Conservation (phyloP, 2,329 filamentous ascomycete species). For the Raffaelea albimanens region DNA sequence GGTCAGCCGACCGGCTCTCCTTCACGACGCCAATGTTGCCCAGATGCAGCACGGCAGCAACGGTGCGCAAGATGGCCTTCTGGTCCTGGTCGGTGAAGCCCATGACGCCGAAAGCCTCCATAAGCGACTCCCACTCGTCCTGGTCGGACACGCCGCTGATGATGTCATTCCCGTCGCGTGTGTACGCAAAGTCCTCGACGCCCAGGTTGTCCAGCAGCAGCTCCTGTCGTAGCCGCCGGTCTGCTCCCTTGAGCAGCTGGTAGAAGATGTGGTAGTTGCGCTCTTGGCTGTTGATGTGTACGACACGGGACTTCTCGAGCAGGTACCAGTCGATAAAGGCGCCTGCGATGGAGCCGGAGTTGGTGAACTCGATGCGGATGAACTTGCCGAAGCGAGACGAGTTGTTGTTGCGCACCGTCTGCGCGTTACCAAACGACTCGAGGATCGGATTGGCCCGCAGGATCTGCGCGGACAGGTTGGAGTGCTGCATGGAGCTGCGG, state of each 20-base stretch:
- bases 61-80: conserved; percentile 68
- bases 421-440: conserved; percentile 95
- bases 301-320: conserved; percentile 94
- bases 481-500: conserved; percentile 48
- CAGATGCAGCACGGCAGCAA: conserved; percentile 85
- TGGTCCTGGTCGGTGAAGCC: conserved; percentile 84
- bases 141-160: conserved; percentile 84
- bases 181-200: conserved; percentile 86
- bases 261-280: conserved; percentile 98
- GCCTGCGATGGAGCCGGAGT: conserved; percentile 80
- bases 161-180: conserved; percentile 78
- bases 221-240: conserved; percentile 60
- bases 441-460: conserved; percentile 92
- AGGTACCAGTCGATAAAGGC: conserved; percentile 99
- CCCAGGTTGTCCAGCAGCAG: conserved; percentile 67
- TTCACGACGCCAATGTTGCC: conserved; percentile 87
- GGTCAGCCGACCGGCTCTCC: conserved; percentile 83
- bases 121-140: conserved; percentile 80
- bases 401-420: conserved; percentile 96
- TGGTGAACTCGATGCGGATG: conserved; percentile 90
- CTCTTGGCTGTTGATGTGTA: conserved; percentile 77
- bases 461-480: conserved; percentile 92
- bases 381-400: conserved; percentile 98
- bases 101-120: conserved; percentile 94
- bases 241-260: conserved; percentile 80